These are phyloP conservation scores for Nyctanthes arbortristis DNA, from an alignment of 257 asterid genomes.

Conservation along the genomic window DNA sequence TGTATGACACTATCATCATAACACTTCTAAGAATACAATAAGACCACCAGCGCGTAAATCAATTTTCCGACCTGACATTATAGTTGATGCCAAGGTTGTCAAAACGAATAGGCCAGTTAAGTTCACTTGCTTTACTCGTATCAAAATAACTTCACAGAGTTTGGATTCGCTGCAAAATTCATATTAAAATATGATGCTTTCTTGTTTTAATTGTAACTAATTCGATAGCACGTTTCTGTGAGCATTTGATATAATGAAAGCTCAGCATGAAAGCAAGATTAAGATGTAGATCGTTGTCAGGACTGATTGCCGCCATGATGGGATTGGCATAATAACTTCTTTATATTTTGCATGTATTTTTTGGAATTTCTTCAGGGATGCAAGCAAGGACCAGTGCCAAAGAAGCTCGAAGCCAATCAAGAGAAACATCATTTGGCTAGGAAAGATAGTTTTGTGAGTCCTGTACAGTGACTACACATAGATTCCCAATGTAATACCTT, in stretches of 20 bases:
- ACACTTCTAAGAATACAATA: no score
- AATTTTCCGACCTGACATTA: not conserved
- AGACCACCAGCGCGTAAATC: not conserved
- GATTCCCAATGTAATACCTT: not conserved
- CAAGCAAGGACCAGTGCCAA: slow-evolving; percentile 36
- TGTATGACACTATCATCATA: not conserved
- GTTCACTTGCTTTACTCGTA: not conserved
- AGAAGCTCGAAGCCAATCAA: slow-evolving; percentile 25
- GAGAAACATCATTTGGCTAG: not conserved
- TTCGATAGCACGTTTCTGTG: not conserved
- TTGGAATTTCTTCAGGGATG: slow-evolving; percentile 36
- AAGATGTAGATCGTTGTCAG: not conserved
- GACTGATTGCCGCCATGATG: not conserved
- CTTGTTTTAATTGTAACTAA: no score
- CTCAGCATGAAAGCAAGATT: not conserved
- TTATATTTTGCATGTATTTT: not conserved
- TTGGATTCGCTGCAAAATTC: no score
- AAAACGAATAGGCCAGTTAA: not conserved
- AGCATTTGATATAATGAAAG: not conserved
- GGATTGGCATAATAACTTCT: no score
- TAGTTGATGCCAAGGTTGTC: not conserved
- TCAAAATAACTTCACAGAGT: no score
- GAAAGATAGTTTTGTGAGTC: not conserved
- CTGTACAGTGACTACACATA: not conserved
- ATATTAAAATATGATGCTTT: no score